Conservation (phyloP, 768 basidiomycete species). For the Serendipita sp. region DNA sequence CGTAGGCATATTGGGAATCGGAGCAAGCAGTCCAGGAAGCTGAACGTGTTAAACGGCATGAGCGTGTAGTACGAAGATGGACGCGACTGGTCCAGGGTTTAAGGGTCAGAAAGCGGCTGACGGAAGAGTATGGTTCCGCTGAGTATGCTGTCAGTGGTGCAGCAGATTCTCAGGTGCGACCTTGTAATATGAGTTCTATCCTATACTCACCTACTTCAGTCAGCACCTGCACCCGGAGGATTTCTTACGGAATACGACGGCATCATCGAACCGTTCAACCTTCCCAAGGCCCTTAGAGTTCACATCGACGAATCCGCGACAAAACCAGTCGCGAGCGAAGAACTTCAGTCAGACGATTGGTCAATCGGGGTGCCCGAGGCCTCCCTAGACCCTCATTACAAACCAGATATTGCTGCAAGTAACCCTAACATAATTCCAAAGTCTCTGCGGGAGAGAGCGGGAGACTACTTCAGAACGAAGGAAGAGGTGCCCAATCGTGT, state of each 20-base stretch:
- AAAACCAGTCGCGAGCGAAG: no score
- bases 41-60: slow-evolving; percentile 56
- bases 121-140: slow-evolving; percentile 45
- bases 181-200: not conserved
- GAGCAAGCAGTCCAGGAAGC: slow-evolving; percentile 65
- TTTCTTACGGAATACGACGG: slow-evolving; percentile 56
- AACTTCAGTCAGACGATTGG: no score
- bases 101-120: slow-evolving; percentile 67
- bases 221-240: slow-evolving; percentile 28
- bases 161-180: not conserved
- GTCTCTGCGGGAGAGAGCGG: no score
- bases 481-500: no score
- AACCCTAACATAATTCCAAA: no score
- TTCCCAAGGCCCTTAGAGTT: slow-evolving; percentile 32
- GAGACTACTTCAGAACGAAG: no score
- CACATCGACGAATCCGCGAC: not conserved
- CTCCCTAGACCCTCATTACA: no score
- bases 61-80: slow-evolving; percentile 78
- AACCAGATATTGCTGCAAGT: no score
- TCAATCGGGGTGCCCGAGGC: no score
- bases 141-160: not conserved
- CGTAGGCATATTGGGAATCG: slow-evolving; percentile 71
- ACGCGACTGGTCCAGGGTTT: slow-evolving; percentile 74
- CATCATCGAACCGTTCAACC: slow-evolving; percentile 54
- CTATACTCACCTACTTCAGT: not conserved